Percentiles rank a stretch among this genome's conserved stretches.
Evolutionary conservation across 2,329 filamentous ascomycete species (phyloP).

Genomic region (Neofusicoccum kwambonambiense): DNA sequence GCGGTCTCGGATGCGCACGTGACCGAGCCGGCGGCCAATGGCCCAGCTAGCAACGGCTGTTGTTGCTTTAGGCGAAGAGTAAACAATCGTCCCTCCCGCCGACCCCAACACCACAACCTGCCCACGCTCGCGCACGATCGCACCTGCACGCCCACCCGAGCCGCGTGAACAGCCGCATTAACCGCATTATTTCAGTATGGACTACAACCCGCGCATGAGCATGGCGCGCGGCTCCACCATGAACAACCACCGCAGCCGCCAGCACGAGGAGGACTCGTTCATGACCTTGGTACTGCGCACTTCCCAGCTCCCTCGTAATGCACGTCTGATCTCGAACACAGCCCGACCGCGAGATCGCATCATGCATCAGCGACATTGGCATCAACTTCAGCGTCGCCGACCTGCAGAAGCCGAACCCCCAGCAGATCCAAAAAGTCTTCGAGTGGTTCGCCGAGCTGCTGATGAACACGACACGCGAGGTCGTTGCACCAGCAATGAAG

Average conservation of each 20-base stretch:
- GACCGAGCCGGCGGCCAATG: neutral
- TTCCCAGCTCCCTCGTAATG: neutral
- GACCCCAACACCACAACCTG: neutral
- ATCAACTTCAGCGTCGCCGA: conserved; percentile 84
- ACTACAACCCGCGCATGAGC: conserved; percentile 52
- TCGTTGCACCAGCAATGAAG: conserved; percentile 91
- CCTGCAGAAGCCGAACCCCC: conserved; percentile 87
- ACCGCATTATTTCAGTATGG: conserved; percentile 34
- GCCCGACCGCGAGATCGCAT: conserved; percentile 79
- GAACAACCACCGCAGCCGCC: conserved; percentile 40
- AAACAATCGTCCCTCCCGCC: neutral
- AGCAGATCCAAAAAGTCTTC: conserved; percentile 95
- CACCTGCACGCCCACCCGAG: neutral
- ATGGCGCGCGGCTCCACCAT: conserved; percentile 44
- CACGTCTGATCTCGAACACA: conserved; percentile 33
- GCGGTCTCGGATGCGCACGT: neutral
- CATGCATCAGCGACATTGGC: conserved; percentile 95
- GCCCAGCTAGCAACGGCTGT: neutral
- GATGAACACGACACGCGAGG: conserved; percentile 89
- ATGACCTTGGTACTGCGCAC: conserved; percentile 47
- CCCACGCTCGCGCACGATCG: conserved; percentile 16
- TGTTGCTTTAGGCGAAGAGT: conserved; percentile 7
- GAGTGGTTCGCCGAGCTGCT: conserved; percentile 96
- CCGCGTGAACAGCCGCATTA: conserved; percentile 10
- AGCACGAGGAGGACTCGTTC: conserved; percentile 49